Conservation (phyloP, 495 filamentous ascomycete genomes). For the Margaritispora aquatica region DNA sequence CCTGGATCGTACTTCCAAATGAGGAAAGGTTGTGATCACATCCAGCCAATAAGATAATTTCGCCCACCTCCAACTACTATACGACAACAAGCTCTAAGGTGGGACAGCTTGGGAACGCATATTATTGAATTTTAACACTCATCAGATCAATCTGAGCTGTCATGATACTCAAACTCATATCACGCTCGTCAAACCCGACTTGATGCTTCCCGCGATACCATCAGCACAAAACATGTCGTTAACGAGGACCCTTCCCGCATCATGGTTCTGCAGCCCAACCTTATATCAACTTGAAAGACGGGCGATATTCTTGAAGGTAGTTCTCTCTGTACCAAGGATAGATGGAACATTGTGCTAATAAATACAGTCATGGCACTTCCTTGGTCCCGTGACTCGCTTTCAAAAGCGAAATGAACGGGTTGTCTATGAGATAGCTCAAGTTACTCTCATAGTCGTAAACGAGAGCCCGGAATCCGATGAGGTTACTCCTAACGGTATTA, state of each 20-base stretch:
- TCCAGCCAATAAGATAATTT: neutral
- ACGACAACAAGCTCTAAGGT: neutral
- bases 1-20: constrained; percentile 21
- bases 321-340: too few species aligned
- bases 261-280: constrained; percentile 33
- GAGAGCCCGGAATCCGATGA: constrained; percentile 27
- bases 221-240: constrained; percentile 12
- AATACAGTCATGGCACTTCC: constrained; percentile 55
- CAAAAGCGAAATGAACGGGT: constrained; percentile 37
- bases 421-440: constrained; percentile 50
- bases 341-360: too few species aligned
- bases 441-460: constrained; percentile 39
- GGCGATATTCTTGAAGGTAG: constrained; percentile 51
- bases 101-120: neutral
- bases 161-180: neutral
- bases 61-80: neutral
- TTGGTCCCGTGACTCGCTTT: constrained; percentile 55
- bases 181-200: neutral
- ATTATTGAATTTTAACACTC: neutral
- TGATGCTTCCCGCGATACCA: neutral
- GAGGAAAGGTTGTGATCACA: constrained; percentile 4
- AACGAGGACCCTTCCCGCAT: constrained; percentile 33
- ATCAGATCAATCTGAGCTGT: neutral
- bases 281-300: constrained; percentile 45
- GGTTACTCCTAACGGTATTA: constrained; percentile 31